Percentiles rank a stretch among this genome's conserved stretches.
Evolutionary conservation across 2,329 filamentous ascomycete genomes (phyloP).

Genomic region (Uncinocarpus reesii): DNA sequence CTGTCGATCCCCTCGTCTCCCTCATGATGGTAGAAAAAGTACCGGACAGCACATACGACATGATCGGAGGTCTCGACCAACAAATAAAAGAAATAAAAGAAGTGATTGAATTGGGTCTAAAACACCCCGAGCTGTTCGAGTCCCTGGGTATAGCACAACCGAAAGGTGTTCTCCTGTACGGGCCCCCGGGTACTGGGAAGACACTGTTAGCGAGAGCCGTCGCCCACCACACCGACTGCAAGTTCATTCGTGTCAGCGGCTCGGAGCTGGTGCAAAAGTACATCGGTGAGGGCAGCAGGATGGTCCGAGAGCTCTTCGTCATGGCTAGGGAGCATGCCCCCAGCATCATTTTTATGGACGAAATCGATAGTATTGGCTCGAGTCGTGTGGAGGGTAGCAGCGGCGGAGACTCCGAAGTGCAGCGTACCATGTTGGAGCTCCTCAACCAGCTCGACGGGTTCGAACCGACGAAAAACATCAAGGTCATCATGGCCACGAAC

Average conservation of each 20-base stretch:
- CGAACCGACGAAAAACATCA: slow-evolving; percentile 99
- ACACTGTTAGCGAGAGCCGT: slow-evolving; percentile 90
- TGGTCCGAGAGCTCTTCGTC: slow-evolving; percentile 98
- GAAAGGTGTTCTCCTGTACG: slow-evolving; percentile 93
- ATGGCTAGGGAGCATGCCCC: slow-evolving; percentile 98
- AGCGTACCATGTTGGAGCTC: slow-evolving; percentile 95
- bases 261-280: slow-evolving; percentile 98
- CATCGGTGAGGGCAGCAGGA: slow-evolving; percentile 93
- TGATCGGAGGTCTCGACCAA: slow-evolving; percentile 97
- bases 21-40: slow-evolving; percentile 99
- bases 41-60: slow-evolving; percentile 98
- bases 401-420: slow-evolving; percentile 92
- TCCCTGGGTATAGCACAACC: slow-evolving; percentile 97
- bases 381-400: slow-evolving; percentile 93
- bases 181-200: slow-evolving; percentile 93
- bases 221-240: slow-evolving; percentile 96
- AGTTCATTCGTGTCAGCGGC: slow-evolving; percentile 94
- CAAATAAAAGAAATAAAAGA: slow-evolving; percentile 99
- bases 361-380: slow-evolving; percentile 97
- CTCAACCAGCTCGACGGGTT: slow-evolving; percentile 98
- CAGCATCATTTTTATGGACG: slow-evolving; percentile 99
- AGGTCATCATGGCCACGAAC: slow-evolving; percentile 99
- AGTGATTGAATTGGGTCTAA: slow-evolving; percentile 95
- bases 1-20: slow-evolving; percentile 93
- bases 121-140: slow-evolving; percentile 97